phyloP scores from a whole-genome alignment of 169 alveolate species.

The Cryptosporidium viatorum region DNA sequence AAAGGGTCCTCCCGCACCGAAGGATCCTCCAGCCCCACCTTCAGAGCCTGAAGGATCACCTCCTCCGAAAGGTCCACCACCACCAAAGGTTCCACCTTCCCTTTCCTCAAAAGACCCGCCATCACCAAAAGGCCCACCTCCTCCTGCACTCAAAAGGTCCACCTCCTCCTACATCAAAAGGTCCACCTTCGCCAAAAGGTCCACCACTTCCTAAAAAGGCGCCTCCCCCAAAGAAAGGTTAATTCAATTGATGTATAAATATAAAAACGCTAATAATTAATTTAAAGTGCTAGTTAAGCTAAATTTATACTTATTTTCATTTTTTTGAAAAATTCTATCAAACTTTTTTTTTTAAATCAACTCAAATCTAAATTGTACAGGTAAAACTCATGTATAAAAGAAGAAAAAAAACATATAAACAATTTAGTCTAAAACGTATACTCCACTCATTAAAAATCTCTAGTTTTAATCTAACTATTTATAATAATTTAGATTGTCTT shows the following conservation, averaged over 20 bases:
- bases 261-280: background rate
- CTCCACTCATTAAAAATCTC: too few species aligned
- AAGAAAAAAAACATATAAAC: too few species aligned
- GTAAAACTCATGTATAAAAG: too few species aligned
- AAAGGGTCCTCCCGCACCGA: background rate
- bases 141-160: background rate
- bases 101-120: background rate
- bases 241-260: background rate
- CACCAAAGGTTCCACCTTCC: background rate
- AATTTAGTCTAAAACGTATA: too few species aligned
- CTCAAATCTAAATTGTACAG: too few species aligned
- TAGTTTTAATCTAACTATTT: too few species aligned
- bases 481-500: too few species aligned
- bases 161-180: background rate
- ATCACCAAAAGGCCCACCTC: background rate
- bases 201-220: slow-evolving; percentile 2
- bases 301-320: too few species aligned
- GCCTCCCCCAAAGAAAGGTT: background rate
- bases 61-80: background rate
- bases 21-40: background rate
- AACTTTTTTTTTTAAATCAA: too few species aligned
- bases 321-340: too few species aligned
- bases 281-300: background rate
- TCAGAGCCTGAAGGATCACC: background rate
- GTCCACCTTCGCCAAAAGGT: slow-evolving; percentile 4